Evolutionary conservation across 2,329 filamentous ascomycete genomes (phyloP), one percentile per base, ranked within the genome.

Genomic region (Coniella lustricola): DNA sequence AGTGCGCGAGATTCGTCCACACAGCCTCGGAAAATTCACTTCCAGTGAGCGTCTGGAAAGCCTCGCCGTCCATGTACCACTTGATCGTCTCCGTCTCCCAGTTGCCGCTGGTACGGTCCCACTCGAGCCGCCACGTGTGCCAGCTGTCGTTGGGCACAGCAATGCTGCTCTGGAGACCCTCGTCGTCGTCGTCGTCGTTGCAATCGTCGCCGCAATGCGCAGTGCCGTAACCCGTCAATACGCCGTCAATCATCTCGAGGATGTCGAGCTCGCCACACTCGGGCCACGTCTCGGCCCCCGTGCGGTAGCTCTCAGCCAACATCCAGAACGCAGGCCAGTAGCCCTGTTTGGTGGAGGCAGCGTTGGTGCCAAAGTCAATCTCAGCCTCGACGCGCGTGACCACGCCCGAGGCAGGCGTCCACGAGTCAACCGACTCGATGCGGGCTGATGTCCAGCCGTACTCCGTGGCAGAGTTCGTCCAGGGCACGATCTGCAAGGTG

Each of bases 321-420:
- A 74, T 60, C 74, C 74, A 77, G 56, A 76, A 77, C 4, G 74
- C 74, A 3, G 74, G 73, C 74, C 74, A 77, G 53, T 76, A 64
- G 13, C 74, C 74, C 55, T 71, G 65, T 62, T 74, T 74, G 42
- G 65, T 63, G 21, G 55, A 54, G 13, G 57, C 47, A 9, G 61
- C 45, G 57, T 66, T 66, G 51, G 50, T 48, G 32, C 74, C 74
- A 52, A 73, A 72, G 10, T 72, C 67, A 47, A 77, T 62, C 41
- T 60, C 60, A 9, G 68, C 67, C 59, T 76, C 70, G 42, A 68
- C 65, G 21, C 71, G 58, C 33, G 73, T 73, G 40, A 59, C 55
- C 32, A 61, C 60, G 44, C 69, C 70, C 1, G 64, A 57, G 14
- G 60, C 36, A 0, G 74, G 71, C 3, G 67, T 69, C 63, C 72